phyloP scores from a whole-genome alignment of 2,329 filamentous ascomycete genomes.

The Hirsutella rhossiliensis region DNA sequence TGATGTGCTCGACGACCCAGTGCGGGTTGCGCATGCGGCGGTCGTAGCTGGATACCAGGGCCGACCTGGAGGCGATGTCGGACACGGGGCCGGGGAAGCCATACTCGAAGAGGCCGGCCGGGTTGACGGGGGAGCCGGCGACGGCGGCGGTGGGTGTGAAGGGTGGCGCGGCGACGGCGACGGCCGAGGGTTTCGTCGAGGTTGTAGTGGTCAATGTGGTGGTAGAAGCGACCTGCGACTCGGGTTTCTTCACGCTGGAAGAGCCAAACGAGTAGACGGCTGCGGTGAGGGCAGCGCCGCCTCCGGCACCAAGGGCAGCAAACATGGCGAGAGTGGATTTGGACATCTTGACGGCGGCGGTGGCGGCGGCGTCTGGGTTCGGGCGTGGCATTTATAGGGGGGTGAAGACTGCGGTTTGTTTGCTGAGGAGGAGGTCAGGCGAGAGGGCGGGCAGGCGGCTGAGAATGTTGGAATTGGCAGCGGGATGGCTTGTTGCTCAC shows the following conservation, averaged over 20 bases:
- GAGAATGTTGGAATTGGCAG: background rate
- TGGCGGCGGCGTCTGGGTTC: slow-evolving; percentile 4
- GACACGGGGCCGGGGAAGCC: slow-evolving; percentile 85
- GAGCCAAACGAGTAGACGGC: slow-evolving; percentile 49
- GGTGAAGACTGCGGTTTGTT: background rate
- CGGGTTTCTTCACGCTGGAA: slow-evolving; percentile 7
- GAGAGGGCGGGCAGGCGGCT: background rate
- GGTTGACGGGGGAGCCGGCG: slow-evolving; percentile 47
- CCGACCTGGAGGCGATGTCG: slow-evolving; percentile 65
- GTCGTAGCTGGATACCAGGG: slow-evolving; percentile 81
- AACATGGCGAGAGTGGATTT: slow-evolving; percentile 66
- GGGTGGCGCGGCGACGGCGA: slow-evolving; percentile 25
- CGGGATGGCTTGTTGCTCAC: background rate
- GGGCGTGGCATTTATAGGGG: slow-evolving; percentile 7
- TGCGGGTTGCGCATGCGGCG: slow-evolving; percentile 81
- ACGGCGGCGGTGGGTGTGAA: background rate
- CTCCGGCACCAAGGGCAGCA: slow-evolving; percentile 63
- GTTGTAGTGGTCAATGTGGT: slow-evolving; percentile 15
- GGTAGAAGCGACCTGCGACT: slow-evolving; percentile 9
- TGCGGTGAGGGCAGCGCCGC: slow-evolving; percentile 63
- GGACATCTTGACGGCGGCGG: slow-evolving; percentile 47
- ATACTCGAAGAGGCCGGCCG: slow-evolving; percentile 67
- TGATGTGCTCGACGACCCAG: slow-evolving; percentile 97
- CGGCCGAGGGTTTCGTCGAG: slow-evolving; percentile 15
- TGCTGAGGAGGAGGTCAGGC: background rate